Percentiles rank a stretch among this genome's conserved stretches.
Conservation (phyloP, 495 filamentous ascomycete genomes). For the Penicillium salamii region DNA sequence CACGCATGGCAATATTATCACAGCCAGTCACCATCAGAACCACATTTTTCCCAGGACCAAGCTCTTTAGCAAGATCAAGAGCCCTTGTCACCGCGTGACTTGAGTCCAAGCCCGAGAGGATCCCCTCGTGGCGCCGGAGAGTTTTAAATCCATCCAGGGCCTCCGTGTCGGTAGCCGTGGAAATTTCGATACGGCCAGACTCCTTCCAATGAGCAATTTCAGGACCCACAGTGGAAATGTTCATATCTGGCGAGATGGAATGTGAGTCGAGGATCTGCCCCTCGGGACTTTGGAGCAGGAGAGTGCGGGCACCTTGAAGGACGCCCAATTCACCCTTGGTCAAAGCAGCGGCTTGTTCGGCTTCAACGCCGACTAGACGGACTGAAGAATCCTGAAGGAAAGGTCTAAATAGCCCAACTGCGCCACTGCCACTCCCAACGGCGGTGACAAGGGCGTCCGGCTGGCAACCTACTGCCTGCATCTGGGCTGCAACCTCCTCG, state of each 20-base stretch:
- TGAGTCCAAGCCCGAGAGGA: slow-evolving; percentile 30
- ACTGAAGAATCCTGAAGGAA: slow-evolving; percentile 20
- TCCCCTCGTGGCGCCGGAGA: slow-evolving; percentile 28
- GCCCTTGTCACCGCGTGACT: slow-evolving; percentile 30
- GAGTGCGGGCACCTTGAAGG: slow-evolving; percentile 31
- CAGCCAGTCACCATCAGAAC: slow-evolving; percentile 35
- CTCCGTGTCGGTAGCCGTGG: slow-evolving; percentile 29
- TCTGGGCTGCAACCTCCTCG: slow-evolving; percentile 31
- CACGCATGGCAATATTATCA: slow-evolving; percentile 16
- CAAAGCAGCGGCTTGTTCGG: slow-evolving; percentile 23
- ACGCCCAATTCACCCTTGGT: slow-evolving; percentile 28
- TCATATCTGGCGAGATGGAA: slow-evolving; percentile 35
- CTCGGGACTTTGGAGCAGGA: slow-evolving; percentile 30
- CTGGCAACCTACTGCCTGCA: slow-evolving; percentile 19
- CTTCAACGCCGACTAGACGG: slow-evolving; percentile 29
- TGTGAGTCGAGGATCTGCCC: slow-evolving; percentile 31
- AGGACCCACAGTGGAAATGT: slow-evolving; percentile 31
- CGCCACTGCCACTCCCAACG: slow-evolving; percentile 27
- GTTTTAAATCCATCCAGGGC: slow-evolving; percentile 33
- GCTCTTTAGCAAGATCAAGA: slow-evolving; percentile 24
- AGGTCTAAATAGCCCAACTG: slow-evolving; percentile 30
- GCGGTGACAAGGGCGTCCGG: slow-evolving; percentile 30
- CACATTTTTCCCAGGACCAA: slow-evolving; percentile 32
- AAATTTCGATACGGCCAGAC: slow-evolving; percentile 26
- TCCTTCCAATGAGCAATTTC: slow-evolving; percentile 36